These are phyloP conservation scores for Breviolum minutum DNA, from an alignment of 73 alveolate species.

Conservation along the genomic window DNA sequence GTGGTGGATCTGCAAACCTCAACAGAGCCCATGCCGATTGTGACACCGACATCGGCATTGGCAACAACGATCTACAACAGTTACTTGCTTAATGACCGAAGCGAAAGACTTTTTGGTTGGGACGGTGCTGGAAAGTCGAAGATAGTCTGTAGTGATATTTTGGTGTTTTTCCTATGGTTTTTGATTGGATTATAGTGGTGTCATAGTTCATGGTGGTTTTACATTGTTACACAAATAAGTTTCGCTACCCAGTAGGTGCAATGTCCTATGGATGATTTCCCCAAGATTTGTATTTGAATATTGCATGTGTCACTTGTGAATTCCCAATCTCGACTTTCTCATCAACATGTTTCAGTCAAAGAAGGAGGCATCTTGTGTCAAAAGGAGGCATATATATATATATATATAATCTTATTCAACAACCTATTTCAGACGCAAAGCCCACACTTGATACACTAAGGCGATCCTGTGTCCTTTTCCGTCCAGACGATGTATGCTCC, in stretches of 20 bases:
- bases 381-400: no score
- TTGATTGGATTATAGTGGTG: neutral
- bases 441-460: neutral
- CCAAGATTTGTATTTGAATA: no score
- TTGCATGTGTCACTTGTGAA: no score
- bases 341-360: no score
- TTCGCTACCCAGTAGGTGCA: no score
- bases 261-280: no score
- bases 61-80: neutral
- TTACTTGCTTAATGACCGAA: neutral
- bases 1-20: conserved; percentile 10
- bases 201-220: neutral
- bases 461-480: conserved; percentile 47
- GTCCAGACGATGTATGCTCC: conserved; percentile 30
- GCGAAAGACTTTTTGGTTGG: neutral
- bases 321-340: no score
- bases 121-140: no score
- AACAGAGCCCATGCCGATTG: conserved; percentile 19
- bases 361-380: no score
- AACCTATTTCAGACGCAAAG: no score
- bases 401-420: no score
- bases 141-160: neutral
- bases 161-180: neutral
- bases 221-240: no score
- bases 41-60: conserved; percentile 6